Conservation (phyloP, 1,139 yeast genomes). For the Arxiozyma telluris region DNA sequence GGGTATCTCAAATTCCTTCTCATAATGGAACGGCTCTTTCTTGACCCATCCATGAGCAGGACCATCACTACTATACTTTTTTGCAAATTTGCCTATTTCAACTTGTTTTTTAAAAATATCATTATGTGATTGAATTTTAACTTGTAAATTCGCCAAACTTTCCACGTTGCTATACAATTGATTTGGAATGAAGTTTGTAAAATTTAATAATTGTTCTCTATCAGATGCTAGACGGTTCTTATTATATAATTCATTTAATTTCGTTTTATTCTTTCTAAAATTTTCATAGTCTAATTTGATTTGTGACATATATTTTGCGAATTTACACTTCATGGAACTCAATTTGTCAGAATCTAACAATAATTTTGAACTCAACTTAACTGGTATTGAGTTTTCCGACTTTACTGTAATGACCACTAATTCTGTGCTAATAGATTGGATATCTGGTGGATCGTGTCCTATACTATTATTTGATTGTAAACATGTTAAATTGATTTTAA, state of each 20-base stretch:
- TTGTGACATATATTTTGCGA: conserved; percentile 9
- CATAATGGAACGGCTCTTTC: conserved; percentile 17
- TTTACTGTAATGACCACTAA: conserved; percentile 24
- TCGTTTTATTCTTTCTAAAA: conserved; percentile 8
- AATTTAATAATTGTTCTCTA: conserved; percentile 14
- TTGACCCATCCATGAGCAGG: conserved; percentile 14
- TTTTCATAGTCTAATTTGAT: conserved; percentile 13
- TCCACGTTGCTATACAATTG: conserved; percentile 21
- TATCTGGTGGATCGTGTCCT: conserved; percentile 23
- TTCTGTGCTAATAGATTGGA: conserved; percentile 22
- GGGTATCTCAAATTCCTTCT: conserved; percentile 23
- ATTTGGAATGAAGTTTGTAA: conserved; percentile 20
- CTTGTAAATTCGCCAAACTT: conserved; percentile 21
- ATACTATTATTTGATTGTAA: conserved; percentile 24
- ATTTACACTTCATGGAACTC: conserved; percentile 9
- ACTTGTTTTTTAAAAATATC: conserved; percentile 24
- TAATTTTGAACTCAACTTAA: conserved; percentile 24
- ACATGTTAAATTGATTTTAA: conserved; percentile 27
- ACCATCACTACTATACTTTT: not conserved
- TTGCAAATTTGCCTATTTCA: not conserved
- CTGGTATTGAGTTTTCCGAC: conserved; percentile 31
- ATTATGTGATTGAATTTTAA: conserved; percentile 12
- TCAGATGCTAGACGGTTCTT: conserved; percentile 6
- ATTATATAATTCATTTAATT: conserved; percentile 17
- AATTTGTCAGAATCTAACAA: conserved; percentile 18